A percentile compares a stretch with the other conserved stretches of the same genome.
Evolutionary conservation across 768 basidiomycete genomes (phyloP).

Genomic region (Phanerochaete carnosa): DNA sequence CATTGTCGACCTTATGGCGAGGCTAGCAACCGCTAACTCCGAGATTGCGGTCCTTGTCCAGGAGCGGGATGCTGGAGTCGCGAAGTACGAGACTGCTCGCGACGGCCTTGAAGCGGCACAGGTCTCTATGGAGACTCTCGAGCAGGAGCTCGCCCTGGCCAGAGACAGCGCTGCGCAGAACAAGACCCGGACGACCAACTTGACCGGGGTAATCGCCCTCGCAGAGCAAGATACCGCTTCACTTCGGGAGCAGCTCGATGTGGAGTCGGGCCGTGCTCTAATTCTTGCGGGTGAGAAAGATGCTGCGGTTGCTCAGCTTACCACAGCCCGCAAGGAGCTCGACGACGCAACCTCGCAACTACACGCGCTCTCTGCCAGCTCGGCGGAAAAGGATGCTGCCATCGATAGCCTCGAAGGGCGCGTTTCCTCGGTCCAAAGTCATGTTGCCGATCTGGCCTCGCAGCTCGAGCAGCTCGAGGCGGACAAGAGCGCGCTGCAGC

Average conservation of each 20-base stretch:
- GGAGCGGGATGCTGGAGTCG: neutral
- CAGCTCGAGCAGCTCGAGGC: neutral
- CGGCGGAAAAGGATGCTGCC: neutral
- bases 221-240: neutral
- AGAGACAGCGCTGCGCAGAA: neutral
- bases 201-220: neutral
- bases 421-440: slow-evolving; percentile 1
- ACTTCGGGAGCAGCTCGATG: neutral
- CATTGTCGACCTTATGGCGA: neutral
- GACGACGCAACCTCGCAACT: neutral
- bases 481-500: slow-evolving; percentile 4
- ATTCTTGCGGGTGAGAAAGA: neutral
- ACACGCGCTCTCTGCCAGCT: neutral
- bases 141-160: neutral
- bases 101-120: neutral
- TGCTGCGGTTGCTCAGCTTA: neutral
- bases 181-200: neutral
- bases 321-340: neutral
- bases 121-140: slow-evolving; percentile 5
- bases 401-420: slow-evolving; percentile 11
- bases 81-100: neutral
- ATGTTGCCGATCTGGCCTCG: slow-evolving; percentile 1
- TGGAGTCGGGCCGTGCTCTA: neutral
- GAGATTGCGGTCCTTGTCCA: neutral
- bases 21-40: neutral